Evolutionary conservation across 495 filamentous ascomycete species (phyloP), one percentile per base, ranked within the genome.

Genomic region (Clohesyomyces aquaticus): DNA sequence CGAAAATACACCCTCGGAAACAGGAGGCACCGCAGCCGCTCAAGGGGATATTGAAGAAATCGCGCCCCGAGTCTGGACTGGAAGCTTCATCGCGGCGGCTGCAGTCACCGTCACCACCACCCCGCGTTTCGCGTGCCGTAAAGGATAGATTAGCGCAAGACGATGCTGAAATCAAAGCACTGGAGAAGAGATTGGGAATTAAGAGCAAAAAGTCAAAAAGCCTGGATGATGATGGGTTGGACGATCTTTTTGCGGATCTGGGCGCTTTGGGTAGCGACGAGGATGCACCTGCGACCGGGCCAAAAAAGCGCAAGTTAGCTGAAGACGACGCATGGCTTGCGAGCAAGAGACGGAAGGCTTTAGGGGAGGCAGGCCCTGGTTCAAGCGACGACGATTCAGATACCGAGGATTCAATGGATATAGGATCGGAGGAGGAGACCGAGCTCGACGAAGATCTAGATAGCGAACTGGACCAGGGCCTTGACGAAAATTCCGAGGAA

Each of bases 111-210:
- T 59, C 72, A 23, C 69, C 73, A 23, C 68, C 73, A 1, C 70
- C 70, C 1, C 75, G 77, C 50, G 52, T 88, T 11, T 83, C 90
- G 6, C 84, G 80, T 56, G 78, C 77, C 0, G 78, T 88, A 0
- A 85, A 83, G 72, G 81, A 86, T 4, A 87, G 83, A 63, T 76
- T 98, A 21, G 78, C 77, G 0, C 77, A 86, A 53, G 94, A 98
- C 58, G 91, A 97, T 68, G 86, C 84, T 2, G 90, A 96, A 63
- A 97, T 98, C 70, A 87, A 88, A 16, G 89, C 86, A 9, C 74
- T 97, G 59, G 95, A 98, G 76, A 91, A 87, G 77, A 95, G 90
- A 70, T 80, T 98, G 38, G 93, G 93, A 0, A 77, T 97, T 12
- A 96, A 89, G 73, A 84, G 84, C 19, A 89, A 88, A 54, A 93